phyloP scores from a whole-genome alignment of 352 stramenopile genomes.

The Phytopythium ostracodes region DNA sequence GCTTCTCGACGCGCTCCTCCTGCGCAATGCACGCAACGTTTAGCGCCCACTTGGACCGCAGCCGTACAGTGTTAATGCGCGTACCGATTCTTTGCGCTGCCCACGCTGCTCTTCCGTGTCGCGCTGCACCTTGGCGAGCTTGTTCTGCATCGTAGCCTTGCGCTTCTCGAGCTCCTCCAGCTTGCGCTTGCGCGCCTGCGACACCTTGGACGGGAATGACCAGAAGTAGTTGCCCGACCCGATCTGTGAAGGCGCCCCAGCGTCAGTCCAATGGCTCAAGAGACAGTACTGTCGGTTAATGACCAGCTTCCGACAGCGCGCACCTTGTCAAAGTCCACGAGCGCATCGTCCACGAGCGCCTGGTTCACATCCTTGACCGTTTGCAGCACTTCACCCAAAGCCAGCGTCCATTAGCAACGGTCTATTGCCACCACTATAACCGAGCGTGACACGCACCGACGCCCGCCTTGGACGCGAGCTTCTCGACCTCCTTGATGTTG shows the following conservation, averaged over 20 bases:
- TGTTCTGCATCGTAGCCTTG: constrained; percentile 27
- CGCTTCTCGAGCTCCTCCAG: constrained; percentile 60
- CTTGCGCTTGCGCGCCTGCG: constrained; percentile 76
- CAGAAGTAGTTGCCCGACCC: constrained; percentile 87
- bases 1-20: constrained; percentile 60
- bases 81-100: constrained; percentile 56
- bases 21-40: too few species aligned
- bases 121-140: constrained; percentile 46
- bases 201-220: constrained; percentile 83
- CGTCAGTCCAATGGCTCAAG: neutral
- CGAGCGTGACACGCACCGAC: constrained; percentile 73
- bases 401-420: neutral
- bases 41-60: too few species aligned
- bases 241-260: constrained; percentile 31
- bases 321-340: constrained; percentile 84
- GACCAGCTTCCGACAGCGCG: too few species aligned
- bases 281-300: too few species aligned
- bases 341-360: constrained; percentile 72
- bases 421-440: too few species aligned
- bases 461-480: constrained; percentile 78
- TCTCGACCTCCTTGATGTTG: constrained; percentile 87
- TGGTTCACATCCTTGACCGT: constrained; percentile 89
- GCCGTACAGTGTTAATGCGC: neutral
- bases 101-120: constrained; percentile 44
- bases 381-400: constrained; percentile 72